Conservation (phyloP, 1,284 basidiomycete species). For the Fomitopsis betulina region DNA sequence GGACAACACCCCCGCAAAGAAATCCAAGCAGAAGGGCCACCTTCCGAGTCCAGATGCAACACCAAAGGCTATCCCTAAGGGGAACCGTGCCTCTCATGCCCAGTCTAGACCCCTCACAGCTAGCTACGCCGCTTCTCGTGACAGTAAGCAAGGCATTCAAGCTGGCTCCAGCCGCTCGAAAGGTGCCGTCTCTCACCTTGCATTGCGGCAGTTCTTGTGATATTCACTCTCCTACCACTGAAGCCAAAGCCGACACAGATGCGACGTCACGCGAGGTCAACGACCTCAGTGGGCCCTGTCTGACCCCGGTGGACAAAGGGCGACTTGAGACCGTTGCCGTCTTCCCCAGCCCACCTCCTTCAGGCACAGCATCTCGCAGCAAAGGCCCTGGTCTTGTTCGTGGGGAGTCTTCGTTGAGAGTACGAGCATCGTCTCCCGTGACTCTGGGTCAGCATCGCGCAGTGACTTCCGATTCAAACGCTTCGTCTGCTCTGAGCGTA, state of each 20-base stretch:
- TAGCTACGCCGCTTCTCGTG: neutral
- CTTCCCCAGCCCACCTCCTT: neutral
- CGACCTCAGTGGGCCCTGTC: neutral
- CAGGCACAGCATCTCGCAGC: neutral
- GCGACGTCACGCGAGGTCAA: neutral
- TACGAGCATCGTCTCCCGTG: too few species aligned
- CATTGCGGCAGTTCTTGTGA: too few species aligned
- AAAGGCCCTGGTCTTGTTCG: too few species aligned
- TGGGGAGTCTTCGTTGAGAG: neutral
- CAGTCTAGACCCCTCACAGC: neutral
- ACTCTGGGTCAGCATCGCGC: too few species aligned
- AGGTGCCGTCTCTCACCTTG: neutral
- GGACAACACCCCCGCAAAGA: conserved; percentile 1
- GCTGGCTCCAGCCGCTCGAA: neutral
- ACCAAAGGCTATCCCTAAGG: neutral
- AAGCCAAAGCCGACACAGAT: too few species aligned
- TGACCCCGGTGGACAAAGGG: neutral
- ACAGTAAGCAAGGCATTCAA: neutral
- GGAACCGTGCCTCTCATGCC: neutral
- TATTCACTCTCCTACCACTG: too few species aligned
- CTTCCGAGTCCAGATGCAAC: neutral
- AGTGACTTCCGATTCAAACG: too few species aligned
- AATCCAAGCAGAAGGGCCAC: neutral
- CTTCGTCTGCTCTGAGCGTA: too few species aligned
- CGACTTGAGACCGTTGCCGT: neutral